A percentile compares a stretch with the other conserved stretches of the same genome.
phyloP scores from a whole-genome alignment of 768 basidiomycete genomes.

The Amanita rubescens region DNA sequence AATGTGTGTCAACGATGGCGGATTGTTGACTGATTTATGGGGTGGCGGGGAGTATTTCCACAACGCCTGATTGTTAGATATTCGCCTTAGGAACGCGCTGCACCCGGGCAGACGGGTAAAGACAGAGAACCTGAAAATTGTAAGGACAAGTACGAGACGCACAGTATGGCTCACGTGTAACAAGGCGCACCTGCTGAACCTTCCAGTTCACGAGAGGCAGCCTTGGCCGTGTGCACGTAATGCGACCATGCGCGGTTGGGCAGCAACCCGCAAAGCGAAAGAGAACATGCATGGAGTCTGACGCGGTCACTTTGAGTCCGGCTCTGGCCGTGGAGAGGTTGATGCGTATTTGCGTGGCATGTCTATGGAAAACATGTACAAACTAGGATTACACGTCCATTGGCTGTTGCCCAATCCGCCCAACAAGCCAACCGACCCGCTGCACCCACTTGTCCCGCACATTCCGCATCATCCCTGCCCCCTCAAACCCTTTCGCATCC shows the following conservation, averaged over 20 bases:
- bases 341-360: background rate
- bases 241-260: conserved; percentile 42
- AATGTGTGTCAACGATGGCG: conserved; percentile 1
- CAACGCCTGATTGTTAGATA: background rate
- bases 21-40: background rate
- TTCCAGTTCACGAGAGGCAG: too few relatives aligned
- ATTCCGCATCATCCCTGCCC: conserved; percentile 28
- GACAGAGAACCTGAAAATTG: background rate
- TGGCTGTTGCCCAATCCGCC: conserved; percentile 29
- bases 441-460: conserved; percentile 58
- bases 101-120: background rate
- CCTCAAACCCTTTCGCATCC: conserved; percentile 35
- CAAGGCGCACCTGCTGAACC: too few relatives aligned
- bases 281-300: conserved; percentile 46
- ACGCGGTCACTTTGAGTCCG: conserved; percentile 13
- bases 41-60: background rate
- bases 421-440: conserved; percentile 77
- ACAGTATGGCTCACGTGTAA: background rate
- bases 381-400: conserved; percentile 27
- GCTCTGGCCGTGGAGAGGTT: background rate
- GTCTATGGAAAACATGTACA: background rate
- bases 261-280: conserved; percentile 35
- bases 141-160: background rate
- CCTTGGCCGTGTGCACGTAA: background rate
- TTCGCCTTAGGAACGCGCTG: background rate